Evolutionary conservation across 116 monocot species (phyloP).

Genomic region (Thalassia testudinum): DNA sequence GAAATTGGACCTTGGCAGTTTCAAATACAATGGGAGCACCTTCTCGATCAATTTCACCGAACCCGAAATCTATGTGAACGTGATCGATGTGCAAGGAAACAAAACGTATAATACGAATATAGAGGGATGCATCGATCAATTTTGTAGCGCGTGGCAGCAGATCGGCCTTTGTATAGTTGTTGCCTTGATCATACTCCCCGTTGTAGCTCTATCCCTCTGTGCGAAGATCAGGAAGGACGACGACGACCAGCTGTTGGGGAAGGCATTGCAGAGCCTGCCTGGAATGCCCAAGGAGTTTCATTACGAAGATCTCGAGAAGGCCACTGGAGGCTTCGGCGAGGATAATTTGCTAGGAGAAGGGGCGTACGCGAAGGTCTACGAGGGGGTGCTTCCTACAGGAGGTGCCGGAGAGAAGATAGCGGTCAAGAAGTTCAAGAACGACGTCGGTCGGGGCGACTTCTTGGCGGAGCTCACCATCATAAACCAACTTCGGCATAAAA

Average conservation of each 20-base stretch:
- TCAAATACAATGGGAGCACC: too few relatives aligned
- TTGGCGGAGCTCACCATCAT: conserved; percentile 61
- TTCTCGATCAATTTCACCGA: too few relatives aligned
- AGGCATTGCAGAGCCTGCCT: conserved; percentile 27
- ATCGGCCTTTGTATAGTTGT: conserved; percentile 6
- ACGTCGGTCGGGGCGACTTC: conserved; percentile 37
- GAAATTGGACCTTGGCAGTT: too few relatives aligned
- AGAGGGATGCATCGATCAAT: too few relatives aligned
- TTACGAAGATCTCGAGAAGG: conserved; percentile 29
- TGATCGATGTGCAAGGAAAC: too few relatives aligned
- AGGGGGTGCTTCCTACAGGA: conserved; percentile 8
- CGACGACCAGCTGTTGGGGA: conserved; percentile 11
- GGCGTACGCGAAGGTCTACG: conserved; percentile 42
- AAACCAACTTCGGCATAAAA: conserved; percentile 47
- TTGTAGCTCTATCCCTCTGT: neutral
- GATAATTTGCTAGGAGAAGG: conserved; percentile 39
- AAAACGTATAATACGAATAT: too few relatives aligned
- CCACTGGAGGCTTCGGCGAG: conserved; percentile 38
- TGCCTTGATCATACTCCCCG: neutral
- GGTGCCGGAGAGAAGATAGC: conserved; percentile 18
- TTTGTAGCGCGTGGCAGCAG: conserved; percentile 1
- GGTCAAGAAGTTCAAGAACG: conserved; percentile 52
- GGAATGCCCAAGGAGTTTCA: conserved; percentile 51
- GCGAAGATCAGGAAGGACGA: neutral
- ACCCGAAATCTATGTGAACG: too few relatives aligned